Percentiles rank a stretch among this genome's conserved stretches.
phyloP scores from a whole-genome alignment of 768 basidiomycete genomes.

The Pleurotus cornucopiae region DNA sequence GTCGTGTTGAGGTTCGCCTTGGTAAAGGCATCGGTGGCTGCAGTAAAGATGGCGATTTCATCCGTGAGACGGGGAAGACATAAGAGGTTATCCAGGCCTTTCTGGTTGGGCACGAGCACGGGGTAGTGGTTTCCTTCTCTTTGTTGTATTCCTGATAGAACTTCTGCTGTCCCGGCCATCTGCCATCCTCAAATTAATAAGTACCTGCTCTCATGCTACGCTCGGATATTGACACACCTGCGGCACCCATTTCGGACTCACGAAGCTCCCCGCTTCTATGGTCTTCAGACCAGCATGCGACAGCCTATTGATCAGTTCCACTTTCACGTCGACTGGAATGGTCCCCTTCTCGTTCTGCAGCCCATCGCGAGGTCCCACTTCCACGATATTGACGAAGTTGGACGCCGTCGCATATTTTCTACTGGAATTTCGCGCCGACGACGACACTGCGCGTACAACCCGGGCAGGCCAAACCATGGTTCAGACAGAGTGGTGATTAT shows the following conservation, averaged over 20 bases:
- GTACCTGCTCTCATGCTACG: not conserved
- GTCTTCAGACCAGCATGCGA: slow-evolving; percentile 59
- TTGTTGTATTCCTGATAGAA: slow-evolving; percentile 56
- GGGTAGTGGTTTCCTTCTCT: slow-evolving; percentile 61
- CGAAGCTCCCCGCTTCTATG: slow-evolving; percentile 87
- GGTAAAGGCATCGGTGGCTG: slow-evolving; percentile 84
- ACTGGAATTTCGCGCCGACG: not conserved
- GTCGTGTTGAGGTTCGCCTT: slow-evolving; percentile 82
- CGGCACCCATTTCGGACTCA: slow-evolving; percentile 91
- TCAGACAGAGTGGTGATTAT: too few relatives aligned
- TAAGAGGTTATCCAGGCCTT: slow-evolving; percentile 69
- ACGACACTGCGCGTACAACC: not conserved
- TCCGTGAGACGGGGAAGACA: slow-evolving; percentile 58
- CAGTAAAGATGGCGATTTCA: slow-evolving; percentile 87
- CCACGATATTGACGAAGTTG: slow-evolving; percentile 66
- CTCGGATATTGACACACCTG: slow-evolving; percentile 47
- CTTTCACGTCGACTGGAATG: slow-evolving; percentile 70
- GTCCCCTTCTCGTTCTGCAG: slow-evolving; percentile 83
- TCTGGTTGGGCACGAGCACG: slow-evolving; percentile 78
- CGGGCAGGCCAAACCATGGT: not conserved
- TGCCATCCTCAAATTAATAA: slow-evolving; percentile 24
- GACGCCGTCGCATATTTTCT: slow-evolving; percentile 22
- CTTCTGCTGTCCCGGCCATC: slow-evolving; percentile 86
- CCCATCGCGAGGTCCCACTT: slow-evolving; percentile 89
- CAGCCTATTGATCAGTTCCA: slow-evolving; percentile 75